Base-by-base conservation (phyloP, 2,329 filamentous ascomycete species). In the Sclerotinia sclerotiorum region DNA sequence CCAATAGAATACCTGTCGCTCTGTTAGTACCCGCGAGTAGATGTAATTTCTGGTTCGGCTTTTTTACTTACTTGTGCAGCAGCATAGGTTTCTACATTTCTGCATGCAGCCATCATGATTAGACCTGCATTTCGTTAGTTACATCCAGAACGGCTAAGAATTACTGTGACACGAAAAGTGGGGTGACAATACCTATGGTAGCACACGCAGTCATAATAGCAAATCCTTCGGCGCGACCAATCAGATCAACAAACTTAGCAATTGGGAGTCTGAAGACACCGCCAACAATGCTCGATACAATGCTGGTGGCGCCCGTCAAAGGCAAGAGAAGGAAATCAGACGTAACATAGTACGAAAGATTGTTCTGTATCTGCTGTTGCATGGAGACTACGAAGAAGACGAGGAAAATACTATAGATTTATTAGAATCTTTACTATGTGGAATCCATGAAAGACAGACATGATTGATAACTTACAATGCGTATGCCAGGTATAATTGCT, bases 181-280 rank as follows among this genome's bases (percentile, higher is more conserved):
- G 58, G 42, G 49, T n/a, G 19, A 57, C 27, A 24, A 15, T 72
- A 74, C 74, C 74, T 17, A 86, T 69, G 5, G 84, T 81, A 74
- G 84, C 84, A 68, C 86, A 79, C 6, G 80, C 69, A 5, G 87
- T 79, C 74, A 85, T 85, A 56, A 88, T 72, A 19, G 83, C 77
- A 72, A 89, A 85, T 19, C 88, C 88, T 74, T 90, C 85, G 13
- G 88, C 84, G 52, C 89, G 86, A 67, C 88, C 89, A 80, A 87
- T 89, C 42, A 90, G 81, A 78, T 91, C 87, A 62, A 90, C 81
- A 32, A 90, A 81, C 77, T 91, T 91, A 65, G 89, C 88, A 72
- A 89, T 83, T 19, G 75, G 75, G 13, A 77, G 67, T 54, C 72
- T 71, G 35, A 74, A 55, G 21, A 75, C 72, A 19, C 74, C 75